These are phyloP conservation scores for Metarhizium robertsii DNA, from an alignment of 2,329 filamentous ascomycete genomes.

Conservation along the genomic window DNA sequence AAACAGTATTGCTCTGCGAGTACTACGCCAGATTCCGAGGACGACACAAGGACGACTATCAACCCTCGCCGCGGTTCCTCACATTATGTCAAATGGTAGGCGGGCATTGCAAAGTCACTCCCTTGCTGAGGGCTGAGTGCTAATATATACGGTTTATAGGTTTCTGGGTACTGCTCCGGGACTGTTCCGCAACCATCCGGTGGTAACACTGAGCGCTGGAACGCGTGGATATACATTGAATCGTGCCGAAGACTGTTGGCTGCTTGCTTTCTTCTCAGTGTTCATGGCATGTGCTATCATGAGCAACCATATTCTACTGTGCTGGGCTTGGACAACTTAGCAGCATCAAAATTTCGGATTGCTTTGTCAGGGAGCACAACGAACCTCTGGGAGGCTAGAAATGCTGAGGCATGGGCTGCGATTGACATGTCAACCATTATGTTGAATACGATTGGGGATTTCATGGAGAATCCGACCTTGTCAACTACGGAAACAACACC, in stretches of 20 bases:
- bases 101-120: constrained; percentile 8
- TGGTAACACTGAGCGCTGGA: constrained; percentile 32
- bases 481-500: constrained; percentile 25
- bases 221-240: constrained; percentile 42
- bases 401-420: constrained; percentile 35
- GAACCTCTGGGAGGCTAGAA: constrained; percentile 39
- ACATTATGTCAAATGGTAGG: constrained; percentile 46
- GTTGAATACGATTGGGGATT: constrained; percentile 16
- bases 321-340: constrained; percentile 27
- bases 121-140: neutral
- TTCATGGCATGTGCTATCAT: constrained; percentile 45
- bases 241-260: constrained; percentile 43
- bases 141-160: constrained; percentile 1
- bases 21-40: constrained; percentile 46
- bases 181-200: neutral
- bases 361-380: constrained; percentile 36
- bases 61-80: constrained; percentile 39
- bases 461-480: constrained; percentile 23
- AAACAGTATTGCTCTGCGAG: constrained; percentile 45
- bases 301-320: constrained; percentile 32
- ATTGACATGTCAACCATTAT: constrained; percentile 18
- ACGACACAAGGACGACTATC: constrained; percentile 34
- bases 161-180: constrained; percentile 2
- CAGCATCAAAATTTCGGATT: constrained; percentile 28
- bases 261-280: constrained; percentile 47